phyloP scores from a whole-genome alignment of 2,329 filamentous ascomycete genomes.

The Dactylellina cionopaga region DNA sequence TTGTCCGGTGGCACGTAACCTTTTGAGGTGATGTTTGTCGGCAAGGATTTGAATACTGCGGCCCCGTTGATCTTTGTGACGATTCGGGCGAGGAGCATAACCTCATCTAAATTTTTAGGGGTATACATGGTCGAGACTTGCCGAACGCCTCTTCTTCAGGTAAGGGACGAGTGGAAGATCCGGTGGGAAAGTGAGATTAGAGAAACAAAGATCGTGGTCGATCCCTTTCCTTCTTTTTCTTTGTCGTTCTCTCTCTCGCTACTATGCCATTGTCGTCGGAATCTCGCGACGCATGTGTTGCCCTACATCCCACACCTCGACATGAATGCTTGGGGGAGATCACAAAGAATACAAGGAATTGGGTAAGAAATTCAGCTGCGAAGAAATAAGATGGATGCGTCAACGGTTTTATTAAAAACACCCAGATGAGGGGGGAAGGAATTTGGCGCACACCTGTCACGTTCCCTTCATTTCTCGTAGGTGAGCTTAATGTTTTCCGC shows the following conservation, averaged over 20 bases:
- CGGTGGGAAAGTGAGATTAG: background rate
- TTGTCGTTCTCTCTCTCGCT: background rate
- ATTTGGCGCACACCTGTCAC: background rate
- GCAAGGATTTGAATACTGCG: conserved; percentile 21
- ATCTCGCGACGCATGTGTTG: conserved; percentile 42
- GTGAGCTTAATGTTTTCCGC: too few relatives aligned
- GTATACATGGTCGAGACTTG: conserved; percentile 15
- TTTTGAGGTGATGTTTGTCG: background rate
- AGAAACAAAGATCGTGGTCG: background rate
- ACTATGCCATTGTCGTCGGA: conserved; percentile 21
- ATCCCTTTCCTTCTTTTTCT: background rate
- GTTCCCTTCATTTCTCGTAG: background rate
- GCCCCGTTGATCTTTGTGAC: conserved; percentile 22
- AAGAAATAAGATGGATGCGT: conserved; percentile 2
- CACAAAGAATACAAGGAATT: background rate
- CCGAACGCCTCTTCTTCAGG: background rate
- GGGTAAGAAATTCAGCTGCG: background rate
- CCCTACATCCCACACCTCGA: background rate
- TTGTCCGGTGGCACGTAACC: conserved; percentile 34
- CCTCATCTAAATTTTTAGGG: conserved; percentile 17
- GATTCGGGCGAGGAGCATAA: conserved; percentile 12
- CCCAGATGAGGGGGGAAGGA: background rate
- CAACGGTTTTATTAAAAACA: background rate
- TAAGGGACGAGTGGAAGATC: background rate
- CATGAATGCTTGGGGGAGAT: background rate